Base-by-base conservation (phyloP, 352 stramenopile genomes). In the Peronospora destructor region DNA sequence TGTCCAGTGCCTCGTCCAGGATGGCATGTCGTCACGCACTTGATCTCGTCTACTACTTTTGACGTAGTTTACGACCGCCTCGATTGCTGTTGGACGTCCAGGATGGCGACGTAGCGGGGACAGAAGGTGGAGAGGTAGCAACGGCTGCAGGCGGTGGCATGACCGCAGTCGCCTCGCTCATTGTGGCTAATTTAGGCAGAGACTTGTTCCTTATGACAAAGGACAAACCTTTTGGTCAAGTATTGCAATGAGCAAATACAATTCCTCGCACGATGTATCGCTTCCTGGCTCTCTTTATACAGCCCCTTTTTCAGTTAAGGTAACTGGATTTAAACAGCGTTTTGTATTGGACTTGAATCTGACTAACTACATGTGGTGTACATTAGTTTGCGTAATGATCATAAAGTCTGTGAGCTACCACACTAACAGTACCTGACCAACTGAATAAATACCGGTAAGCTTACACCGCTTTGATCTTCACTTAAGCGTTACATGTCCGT, bases 41-140 rank as follows among this genome's bases (percentile, higher is more conserved):
- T 84, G 50, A 87, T 55, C 55, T 87, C 76, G 40, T 87, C 72
- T 19, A 85, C 64, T 35, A 87, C 56, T 84, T 85, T 11, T 71
- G 65, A 5, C 71, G 67, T 26, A 87, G 38, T 6, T 76, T 64
- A 9, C 68, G 66, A 17, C 61, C 63, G 12, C 61, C 64, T 16
- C 53, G 58, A 35, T 45, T 42, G 0, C 34, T 23, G 12, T 16
- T 56, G 13, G 34, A 36, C 40, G 56, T 28, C 14, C 33, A 40
- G 11, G 49, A 21, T 23, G 56, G 38, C 6, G 49, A 54, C 13
- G 40, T n/a, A 32, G 10, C 34, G 10, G 42, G 17, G 2, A 23
- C 14, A 13, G 21, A 49, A 14, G 42, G 33, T 5, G 49, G 30
- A 25, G 37, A 49, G 5, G 38, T 13, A 36, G 33, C 42, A 25